Evolutionary conservation across 352 stramenopile genomes (phyloP).

Genomic region (Globisporangium spinosum): DNA sequence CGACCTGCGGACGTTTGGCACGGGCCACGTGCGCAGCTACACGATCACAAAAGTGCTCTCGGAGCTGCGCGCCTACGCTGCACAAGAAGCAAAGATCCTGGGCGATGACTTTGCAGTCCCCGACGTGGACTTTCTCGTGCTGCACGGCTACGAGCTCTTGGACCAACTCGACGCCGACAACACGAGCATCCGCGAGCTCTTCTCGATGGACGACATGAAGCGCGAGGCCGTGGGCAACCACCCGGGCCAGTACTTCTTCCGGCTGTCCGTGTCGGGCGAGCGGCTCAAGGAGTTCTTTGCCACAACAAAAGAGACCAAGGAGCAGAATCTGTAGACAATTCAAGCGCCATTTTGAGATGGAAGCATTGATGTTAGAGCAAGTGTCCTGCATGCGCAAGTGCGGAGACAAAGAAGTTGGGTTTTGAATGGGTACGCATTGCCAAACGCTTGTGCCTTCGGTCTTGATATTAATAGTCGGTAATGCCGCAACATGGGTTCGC

Average conservation of each 20-base stretch:
- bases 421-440: not conserved
- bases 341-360: not conserved
- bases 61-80: conserved; percentile 40
- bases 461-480: conserved; percentile 4
- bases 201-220: conserved; percentile 85
- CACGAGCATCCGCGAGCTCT: conserved; percentile 55
- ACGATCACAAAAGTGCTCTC: conserved; percentile 55
- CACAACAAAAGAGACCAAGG: conserved; percentile 33
- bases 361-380: not conserved
- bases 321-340: conserved; percentile 25
- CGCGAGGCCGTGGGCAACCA: conserved; percentile 35
- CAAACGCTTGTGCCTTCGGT: not conserved
- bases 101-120: conserved; percentile 34
- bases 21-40: conserved; percentile 59
- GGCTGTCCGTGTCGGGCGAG: conserved; percentile 36
- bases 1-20: conserved; percentile 59
- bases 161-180: conserved; percentile 78
- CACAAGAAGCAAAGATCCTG: conserved; percentile 27
- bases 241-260: conserved; percentile 56
- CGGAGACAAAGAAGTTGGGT: not conserved
- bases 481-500: not conserved
- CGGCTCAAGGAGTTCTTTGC: conserved; percentile 60
- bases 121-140: conserved; percentile 66
- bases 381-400: too few relatives aligned
- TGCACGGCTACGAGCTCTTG: conserved; percentile 72